Conservation (phyloP, 2,329 filamentous ascomycete genomes). For the Emydomyces testavorans region DNA sequence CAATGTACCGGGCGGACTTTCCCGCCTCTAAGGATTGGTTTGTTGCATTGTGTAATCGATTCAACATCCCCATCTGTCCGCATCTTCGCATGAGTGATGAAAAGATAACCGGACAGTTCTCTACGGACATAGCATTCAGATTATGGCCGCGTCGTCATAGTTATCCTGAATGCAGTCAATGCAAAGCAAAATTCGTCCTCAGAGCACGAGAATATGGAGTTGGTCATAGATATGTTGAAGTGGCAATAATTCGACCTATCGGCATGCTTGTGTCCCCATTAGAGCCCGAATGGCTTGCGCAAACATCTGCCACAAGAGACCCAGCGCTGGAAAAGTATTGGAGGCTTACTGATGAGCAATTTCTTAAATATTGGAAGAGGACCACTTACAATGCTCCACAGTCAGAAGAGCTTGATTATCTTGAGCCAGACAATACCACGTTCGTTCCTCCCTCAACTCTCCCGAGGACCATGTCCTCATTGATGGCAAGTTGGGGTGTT, state of each 20-base stretch:
- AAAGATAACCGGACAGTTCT: neutral
- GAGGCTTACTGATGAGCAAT: too few species aligned
- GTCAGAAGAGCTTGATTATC: too few species aligned
- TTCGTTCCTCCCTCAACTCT: too few species aligned
- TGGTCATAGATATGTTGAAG: neutral
- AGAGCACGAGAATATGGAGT: neutral
- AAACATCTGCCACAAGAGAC: neutral
- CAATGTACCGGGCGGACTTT: neutral
- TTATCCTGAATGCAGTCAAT: neutral
- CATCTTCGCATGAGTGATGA: neutral
- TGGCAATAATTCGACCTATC: slow-evolving; percentile 1
- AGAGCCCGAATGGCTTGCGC: slow-evolving; percentile 2
- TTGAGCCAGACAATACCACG: too few species aligned
- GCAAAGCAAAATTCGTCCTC: neutral
- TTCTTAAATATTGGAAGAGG: too few species aligned
- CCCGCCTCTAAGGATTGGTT: neutral
- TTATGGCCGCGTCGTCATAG: neutral
- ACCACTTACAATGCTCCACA: too few species aligned
- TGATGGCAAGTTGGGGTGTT: too few species aligned
- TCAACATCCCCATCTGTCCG: neutral
- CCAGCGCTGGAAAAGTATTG: too few species aligned
- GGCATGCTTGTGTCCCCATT: slow-evolving; percentile 8
- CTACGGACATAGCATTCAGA: neutral
- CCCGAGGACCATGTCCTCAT: too few species aligned
- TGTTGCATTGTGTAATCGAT: neutral